Conservation (phyloP, 1,284 basidiomycete species). For the Ganoderma lingzhi region DNA sequence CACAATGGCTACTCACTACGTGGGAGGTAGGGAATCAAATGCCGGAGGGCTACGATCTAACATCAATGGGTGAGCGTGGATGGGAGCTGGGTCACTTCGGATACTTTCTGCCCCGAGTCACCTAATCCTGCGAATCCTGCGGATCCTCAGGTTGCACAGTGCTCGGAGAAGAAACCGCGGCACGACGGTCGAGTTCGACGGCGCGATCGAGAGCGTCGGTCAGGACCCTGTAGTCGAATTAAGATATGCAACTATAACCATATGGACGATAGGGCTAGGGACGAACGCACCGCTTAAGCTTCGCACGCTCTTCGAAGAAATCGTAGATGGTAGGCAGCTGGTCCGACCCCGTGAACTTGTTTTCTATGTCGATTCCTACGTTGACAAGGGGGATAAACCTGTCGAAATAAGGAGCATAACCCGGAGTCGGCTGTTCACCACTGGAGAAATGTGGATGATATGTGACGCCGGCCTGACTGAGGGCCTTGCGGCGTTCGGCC, state of each 20-base stretch:
- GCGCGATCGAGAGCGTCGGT: neutral
- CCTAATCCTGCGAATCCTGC: too few relatives aligned
- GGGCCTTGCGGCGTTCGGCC: neutral
- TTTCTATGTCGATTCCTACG: neutral
- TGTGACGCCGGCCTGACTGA: too few relatives aligned
- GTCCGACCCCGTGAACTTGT: neutral
- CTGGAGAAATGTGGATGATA: neutral
- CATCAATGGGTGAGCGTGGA: too few relatives aligned
- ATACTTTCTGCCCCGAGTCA: too few relatives aligned
- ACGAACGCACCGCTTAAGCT: neutral
- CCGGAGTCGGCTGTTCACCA: neutral
- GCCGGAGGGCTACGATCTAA: too few relatives aligned
- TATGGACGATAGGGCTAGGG: neutral
- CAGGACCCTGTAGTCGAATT: neutral
- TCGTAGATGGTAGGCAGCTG: neutral
- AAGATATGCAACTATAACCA: neutral
- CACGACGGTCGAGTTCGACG: neutral
- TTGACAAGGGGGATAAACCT: neutral
- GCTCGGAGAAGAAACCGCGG: neutral
- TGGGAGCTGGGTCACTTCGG: too few relatives aligned
- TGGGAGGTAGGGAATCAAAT: too few relatives aligned
- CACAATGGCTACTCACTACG: too few relatives aligned
- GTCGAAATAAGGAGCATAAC: neutral
- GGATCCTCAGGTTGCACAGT: neutral
- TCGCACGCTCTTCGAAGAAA: neutral